phyloP scores from a whole-genome alignment of 1,284 basidiomycete genomes.

The Ustilago esculenta region DNA sequence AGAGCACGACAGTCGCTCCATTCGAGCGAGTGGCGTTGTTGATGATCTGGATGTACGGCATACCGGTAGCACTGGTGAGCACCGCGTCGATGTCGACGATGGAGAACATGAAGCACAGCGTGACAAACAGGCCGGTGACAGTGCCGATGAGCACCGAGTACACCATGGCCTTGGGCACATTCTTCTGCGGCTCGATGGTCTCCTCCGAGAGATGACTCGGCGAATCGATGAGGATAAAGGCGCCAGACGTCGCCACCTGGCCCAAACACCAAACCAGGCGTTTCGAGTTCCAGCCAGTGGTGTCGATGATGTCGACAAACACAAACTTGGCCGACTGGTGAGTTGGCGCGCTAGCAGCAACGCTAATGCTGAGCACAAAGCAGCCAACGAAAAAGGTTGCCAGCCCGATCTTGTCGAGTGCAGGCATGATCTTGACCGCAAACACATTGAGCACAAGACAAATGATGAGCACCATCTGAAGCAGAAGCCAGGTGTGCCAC shows the following conservation, averaged over 20 bases:
- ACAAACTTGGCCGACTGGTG: constrained; percentile 32
- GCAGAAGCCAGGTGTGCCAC: constrained; percentile 32
- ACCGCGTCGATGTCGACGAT: constrained; percentile 38
- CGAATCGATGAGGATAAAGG: constrained; percentile 33
- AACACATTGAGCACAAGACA: constrained; percentile 27
- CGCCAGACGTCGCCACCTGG: constrained; percentile 31
- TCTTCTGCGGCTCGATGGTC: constrained; percentile 34
- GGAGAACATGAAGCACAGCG: constrained; percentile 39
- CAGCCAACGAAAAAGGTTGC: constrained; percentile 29
- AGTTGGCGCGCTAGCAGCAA: constrained; percentile 20
- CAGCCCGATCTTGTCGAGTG: constrained; percentile 28
- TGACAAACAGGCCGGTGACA: constrained; percentile 27
- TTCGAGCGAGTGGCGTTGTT: constrained; percentile 30
- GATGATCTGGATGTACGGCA: constrained; percentile 35
- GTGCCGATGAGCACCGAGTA: constrained; percentile 34
- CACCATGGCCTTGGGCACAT: constrained; percentile 38
- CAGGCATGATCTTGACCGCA: constrained; percentile 34
- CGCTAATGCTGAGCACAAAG: constrained; percentile 35
- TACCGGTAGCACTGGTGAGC: constrained; percentile 17
- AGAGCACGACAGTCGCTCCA: constrained; percentile 28
- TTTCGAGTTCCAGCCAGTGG: constrained; percentile 25
- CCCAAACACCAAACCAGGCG: constrained; percentile 28
- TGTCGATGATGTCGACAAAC: constrained; percentile 35
- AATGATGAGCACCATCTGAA: constrained; percentile 23
- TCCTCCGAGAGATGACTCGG: constrained; percentile 36